Percentiles rank a stretch among this genome's conserved stretches.
Evolutionary conservation across 371 early-diverging fungal genomes (phyloP).

Genomic region (Massospora cicadina): DNA sequence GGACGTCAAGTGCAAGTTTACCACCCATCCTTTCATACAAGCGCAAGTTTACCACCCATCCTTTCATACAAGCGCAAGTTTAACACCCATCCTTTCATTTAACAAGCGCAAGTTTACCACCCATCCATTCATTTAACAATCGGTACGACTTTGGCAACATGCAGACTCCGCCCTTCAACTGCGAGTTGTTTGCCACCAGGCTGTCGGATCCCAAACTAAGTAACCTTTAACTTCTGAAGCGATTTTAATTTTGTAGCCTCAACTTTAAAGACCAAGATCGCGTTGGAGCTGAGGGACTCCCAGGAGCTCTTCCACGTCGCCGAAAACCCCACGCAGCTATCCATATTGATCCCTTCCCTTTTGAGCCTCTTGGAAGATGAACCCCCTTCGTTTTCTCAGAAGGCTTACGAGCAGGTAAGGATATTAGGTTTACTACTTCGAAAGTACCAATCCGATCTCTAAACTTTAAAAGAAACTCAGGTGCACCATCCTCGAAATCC

Average conservation of each 20-base stretch:
- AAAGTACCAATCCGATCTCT: too few species aligned
- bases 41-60: too few species aligned
- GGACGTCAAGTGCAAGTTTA: too few species aligned
- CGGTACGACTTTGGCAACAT: too few species aligned
- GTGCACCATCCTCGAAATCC: conserved; percentile 73
- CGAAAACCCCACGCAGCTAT: conserved; percentile 60
- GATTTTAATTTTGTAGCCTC: conserved; percentile 16
- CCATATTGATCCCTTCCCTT: conserved; percentile 67
- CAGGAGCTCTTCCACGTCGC: conserved; percentile 28
- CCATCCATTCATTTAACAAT: too few species aligned
- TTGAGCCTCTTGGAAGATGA: conserved; percentile 51
- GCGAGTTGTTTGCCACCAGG: conserved; percentile 47
- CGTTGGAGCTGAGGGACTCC: neutral
- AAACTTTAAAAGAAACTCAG: conserved; percentile 70
- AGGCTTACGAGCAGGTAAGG: conserved; percentile 65
- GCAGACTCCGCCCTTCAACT: conserved; percentile 19
- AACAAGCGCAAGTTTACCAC: too few species aligned
- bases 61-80: too few species aligned
- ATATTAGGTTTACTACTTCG: neutral
- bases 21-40: too few species aligned
- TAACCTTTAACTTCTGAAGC: conserved; percentile 22
- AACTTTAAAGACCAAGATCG: neutral
- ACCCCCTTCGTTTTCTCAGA: conserved; percentile 59
- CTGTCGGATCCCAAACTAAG: conserved; percentile 38
- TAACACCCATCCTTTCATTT: too few species aligned